Evolutionary conservation across 1,284 basidiomycete genomes (phyloP).

Genomic region (Ganoderma leucocontextum): DNA sequence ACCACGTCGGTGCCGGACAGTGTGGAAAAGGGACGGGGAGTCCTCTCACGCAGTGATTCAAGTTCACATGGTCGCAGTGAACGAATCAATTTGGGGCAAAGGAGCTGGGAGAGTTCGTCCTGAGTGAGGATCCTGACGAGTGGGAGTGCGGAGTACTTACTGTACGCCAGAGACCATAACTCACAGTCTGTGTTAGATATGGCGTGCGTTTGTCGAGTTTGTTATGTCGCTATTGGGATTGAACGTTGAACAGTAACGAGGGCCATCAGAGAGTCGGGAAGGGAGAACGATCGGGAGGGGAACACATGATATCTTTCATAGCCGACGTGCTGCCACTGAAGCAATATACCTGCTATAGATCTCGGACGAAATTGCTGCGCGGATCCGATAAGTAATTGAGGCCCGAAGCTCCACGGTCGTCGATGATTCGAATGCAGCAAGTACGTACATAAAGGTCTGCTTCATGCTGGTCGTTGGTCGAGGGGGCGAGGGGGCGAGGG

Average conservation of each 20-base stretch:
- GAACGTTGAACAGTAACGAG: not conserved
- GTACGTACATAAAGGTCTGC: not conserved
- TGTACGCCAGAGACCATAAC: not conserved
- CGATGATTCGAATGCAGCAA: not conserved
- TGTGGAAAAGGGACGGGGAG: constrained; percentile 17
- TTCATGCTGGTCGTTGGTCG: not conserved
- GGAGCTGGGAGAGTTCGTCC: not conserved
- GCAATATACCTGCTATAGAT: not conserved
- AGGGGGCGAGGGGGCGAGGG: not conserved
- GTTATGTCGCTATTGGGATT: not conserved
- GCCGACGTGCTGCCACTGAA: not conserved
- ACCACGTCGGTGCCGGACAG: constrained; percentile 28
- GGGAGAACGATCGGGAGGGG: not conserved
- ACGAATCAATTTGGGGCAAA: not conserved
- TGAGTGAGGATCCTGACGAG: no score
- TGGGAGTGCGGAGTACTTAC: not conserved
- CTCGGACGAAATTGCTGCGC: constrained; percentile 1
- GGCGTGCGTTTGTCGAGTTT: not conserved
- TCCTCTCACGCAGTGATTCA: constrained; percentile 17
- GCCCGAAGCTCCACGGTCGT: not conserved
- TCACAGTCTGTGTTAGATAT: not conserved
- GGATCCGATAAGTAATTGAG: constrained; percentile 1
- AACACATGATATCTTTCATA: constrained; percentile 5
- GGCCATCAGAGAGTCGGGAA: not conserved
- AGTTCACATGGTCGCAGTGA: not conserved